Base-by-base conservation (phyloP, 2,329 filamentous ascomycete genomes). In the Ophiocordyceps australis region DNA sequence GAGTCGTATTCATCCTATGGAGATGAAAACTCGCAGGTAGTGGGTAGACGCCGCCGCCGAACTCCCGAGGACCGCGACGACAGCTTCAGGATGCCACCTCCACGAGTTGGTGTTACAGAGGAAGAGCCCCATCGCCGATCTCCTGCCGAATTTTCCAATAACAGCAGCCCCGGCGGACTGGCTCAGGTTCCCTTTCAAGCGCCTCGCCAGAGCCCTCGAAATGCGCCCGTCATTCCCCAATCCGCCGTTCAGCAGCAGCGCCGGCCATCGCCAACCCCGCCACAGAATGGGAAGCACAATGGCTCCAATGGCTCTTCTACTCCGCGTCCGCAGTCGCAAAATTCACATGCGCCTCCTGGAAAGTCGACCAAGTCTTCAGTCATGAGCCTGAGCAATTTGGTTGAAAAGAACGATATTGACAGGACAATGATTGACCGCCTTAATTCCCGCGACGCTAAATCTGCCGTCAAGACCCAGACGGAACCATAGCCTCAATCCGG, bases 391-490 rank as follows among this genome's bases (percentile, higher is more conserved):
- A 59, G 55, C 38, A 62, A 59, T 30, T 44, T 63, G 32, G 56
- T 65, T 39, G 61, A 58, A 16, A 55, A 54, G 36, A 58, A 51
- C 35, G 62, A 67, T 29, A 65, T 68, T 30, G 65, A 69, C 36
- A 53, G 54, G 35, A 55, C 47, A 31, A 69, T 69, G 65, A 49
- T 69, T 29, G 54, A 56, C 20, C 54, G 59, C 20, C 40, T 68
- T 26, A 61, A 65, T 33, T 38, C 46, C 10, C 33, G 37, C 15
- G 38, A 40, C 16, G 14, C 13, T 14, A 33, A 32, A n/a, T n/a
- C n/a, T n/a, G n/a, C n/a, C n/a, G n/a, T n/a, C n/a, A n/a, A n/a
- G n/a, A n/a, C n/a, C n/a, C n/a, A n/a, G n/a, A n/a, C n/a, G n/a
- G n/a, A n/a, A n/a, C 12, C 20, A 4, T 13, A 22, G 20, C 20